Conservation (phyloP, 139 green algal species). For the Mychonastes homosphaera region DNA sequence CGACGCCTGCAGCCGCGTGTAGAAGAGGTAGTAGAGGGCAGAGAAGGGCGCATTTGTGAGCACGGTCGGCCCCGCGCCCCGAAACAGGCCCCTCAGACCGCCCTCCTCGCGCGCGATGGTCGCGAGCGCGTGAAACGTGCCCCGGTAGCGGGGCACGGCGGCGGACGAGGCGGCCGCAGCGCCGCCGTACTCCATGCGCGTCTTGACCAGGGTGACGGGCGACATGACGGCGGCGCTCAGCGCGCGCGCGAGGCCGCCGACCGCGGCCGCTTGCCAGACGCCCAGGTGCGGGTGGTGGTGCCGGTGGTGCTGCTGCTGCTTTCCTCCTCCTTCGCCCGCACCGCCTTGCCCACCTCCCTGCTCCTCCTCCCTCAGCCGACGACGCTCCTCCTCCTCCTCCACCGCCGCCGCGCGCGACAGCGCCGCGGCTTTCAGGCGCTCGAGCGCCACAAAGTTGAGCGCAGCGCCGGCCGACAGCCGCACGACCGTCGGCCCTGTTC, state of each 20-base stretch:
- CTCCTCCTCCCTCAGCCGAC: too few species aligned
- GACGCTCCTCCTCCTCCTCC: too few species aligned
- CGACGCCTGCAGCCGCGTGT: constrained; percentile 37
- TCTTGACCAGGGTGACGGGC: constrained; percentile 92
- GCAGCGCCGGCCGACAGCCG: constrained; percentile 59
- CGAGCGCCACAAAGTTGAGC: constrained; percentile 67
- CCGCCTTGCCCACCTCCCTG: too few species aligned
- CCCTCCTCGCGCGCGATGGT: constrained; percentile 50
- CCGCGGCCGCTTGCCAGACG: constrained; percentile 17
- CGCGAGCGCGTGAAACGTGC: constrained; percentile 47
- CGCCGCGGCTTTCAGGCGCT: constrained; percentile 47
- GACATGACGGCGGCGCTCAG: constrained; percentile 65
- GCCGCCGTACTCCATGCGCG: constrained; percentile 79
- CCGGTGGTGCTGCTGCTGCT: background rate
- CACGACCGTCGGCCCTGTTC: constrained; percentile 60
- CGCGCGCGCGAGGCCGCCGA: constrained; percentile 46
- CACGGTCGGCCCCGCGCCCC: constrained; percentile 68
- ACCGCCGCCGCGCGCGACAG: too few species aligned
- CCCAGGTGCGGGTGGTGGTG: constrained; percentile 9
- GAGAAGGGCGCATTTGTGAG: constrained; percentile 85
- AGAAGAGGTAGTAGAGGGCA: constrained; percentile 91
- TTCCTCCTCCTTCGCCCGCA: too few species aligned
- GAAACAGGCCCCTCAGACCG: constrained; percentile 47
- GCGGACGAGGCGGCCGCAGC: background rate
- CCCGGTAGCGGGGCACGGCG: constrained; percentile 27